Percentiles rank a stretch among this genome's conserved stretches.
Evolutionary conservation across 2,329 filamentous ascomycete species (phyloP).

Genomic region (Verticillium dahliae): DNA sequence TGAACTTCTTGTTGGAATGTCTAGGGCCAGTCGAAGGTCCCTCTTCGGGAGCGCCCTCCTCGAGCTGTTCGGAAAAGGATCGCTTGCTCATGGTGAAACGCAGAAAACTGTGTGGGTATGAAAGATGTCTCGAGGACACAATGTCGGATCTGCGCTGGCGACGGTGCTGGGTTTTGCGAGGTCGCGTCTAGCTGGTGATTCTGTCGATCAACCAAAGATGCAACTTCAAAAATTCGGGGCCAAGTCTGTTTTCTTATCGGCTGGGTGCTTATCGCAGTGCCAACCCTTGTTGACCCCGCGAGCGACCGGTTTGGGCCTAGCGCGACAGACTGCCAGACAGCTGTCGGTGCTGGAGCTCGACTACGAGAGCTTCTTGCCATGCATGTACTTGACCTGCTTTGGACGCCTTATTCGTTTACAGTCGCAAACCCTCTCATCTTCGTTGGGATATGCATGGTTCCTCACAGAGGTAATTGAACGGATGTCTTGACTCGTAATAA

Average conservation of each 20-base stretch:
- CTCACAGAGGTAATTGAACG: background rate
- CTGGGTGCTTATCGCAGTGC: background rate
- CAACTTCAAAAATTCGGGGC: slow-evolving; percentile 17
- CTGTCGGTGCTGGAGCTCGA: slow-evolving; percentile 1
- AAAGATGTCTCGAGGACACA: too few relatives aligned
- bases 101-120: background rate
- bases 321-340: slow-evolving; percentile 8
- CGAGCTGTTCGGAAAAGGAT: slow-evolving; percentile 11
- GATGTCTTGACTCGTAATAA: background rate
- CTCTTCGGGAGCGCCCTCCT: slow-evolving; percentile 7
- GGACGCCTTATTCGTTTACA: background rate
- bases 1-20: slow-evolving; percentile 25
- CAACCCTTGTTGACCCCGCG: background rate
- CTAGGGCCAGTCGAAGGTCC: slow-evolving; percentile 11
- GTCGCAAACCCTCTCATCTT: background rate
- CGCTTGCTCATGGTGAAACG: background rate
- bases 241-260: background rate
- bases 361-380: background rate
- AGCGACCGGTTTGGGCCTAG: background rate
- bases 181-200: background rate
- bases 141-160: background rate
- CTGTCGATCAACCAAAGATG: background rate
- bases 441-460: background rate
- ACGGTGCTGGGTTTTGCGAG: background rate
- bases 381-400: background rate